phyloP scores from a whole-genome alignment of 176 grass and related monocot species.

The Zizania latifolia region DNA sequence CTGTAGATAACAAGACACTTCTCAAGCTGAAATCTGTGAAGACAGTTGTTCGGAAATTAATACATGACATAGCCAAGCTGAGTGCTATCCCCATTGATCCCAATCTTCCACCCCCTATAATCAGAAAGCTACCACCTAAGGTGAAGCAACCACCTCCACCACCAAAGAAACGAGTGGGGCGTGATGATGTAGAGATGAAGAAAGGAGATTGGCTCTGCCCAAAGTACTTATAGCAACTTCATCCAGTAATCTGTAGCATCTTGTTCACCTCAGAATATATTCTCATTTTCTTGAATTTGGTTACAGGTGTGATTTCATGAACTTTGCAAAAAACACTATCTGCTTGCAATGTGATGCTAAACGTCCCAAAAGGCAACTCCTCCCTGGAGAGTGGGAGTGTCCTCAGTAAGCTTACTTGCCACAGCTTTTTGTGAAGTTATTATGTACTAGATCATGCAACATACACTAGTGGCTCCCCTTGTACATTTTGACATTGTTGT shows the following conservation, averaged over 20 bases:
- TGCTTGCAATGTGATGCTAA: conserved; percentile 94
- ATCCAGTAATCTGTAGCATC: conserved; percentile 23
- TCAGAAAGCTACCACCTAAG: conserved; percentile 72
- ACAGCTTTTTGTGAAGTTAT: conserved; percentile 21
- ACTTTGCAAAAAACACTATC: conserved; percentile 83
- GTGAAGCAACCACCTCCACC: conserved; percentile 81
- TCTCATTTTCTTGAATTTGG: conserved; percentile 31
- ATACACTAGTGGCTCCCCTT: background rate
- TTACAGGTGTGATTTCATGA: conserved; percentile 98
- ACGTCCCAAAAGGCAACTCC: conserved; percentile 82
- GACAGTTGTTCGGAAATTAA: conserved; percentile 67
- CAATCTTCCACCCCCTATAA: conserved; percentile 66
- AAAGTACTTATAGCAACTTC: conserved; percentile 55
- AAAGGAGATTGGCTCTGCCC: conserved; percentile 99
- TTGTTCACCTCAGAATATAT: conserved; percentile 25
- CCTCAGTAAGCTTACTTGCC: conserved; percentile 53
- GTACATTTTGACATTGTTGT: conserved; percentile 2
- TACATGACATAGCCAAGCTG: conserved; percentile 75
- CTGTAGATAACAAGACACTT: conserved; percentile 78
- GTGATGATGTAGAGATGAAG: conserved; percentile 97
- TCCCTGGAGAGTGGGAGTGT: conserved; percentile 97
- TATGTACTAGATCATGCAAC: background rate
- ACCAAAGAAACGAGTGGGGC: conserved; percentile 85
- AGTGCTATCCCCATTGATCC: conserved; percentile 84
- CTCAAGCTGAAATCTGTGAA: conserved; percentile 79